These are phyloP conservation scores for Calonectria multiphialidica DNA, from an alignment of 2,329 filamentous ascomycete species.

Conservation along the genomic window DNA sequence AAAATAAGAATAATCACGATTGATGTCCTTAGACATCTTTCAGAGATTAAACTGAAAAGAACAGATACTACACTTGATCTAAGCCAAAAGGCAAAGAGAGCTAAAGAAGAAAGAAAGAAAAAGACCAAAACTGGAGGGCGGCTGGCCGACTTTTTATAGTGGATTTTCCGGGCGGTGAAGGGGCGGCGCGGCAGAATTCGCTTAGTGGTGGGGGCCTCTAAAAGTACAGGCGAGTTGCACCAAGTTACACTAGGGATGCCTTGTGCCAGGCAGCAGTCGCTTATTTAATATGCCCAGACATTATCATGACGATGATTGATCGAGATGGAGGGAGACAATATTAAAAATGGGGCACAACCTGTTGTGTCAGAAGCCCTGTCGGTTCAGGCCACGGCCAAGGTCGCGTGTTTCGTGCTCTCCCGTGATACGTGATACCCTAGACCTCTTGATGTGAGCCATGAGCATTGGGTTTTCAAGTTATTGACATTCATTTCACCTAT, in stretches of 20 bases:
- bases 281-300: background rate
- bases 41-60: slow-evolving; percentile 12
- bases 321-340: too few species aligned
- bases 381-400: too few species aligned
- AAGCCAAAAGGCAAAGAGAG: slow-evolving; percentile 11
- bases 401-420: too few species aligned
- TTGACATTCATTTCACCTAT: background rate
- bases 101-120: background rate
- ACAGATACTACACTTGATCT: slow-evolving; percentile 13
- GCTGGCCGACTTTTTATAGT: background rate
- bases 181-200: background rate
- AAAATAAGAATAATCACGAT: slow-evolving; percentile 8
- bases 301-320: background rate
- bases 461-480: too few species aligned
- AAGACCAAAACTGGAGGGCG: background rate
- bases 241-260: too few species aligned
- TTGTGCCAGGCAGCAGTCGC: background rate
- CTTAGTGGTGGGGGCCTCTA: background rate
- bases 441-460: too few species aligned
- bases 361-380: too few species aligned
- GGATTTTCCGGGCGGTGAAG: background rate
- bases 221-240: background rate
- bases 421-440: too few species aligned
- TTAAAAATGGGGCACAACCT: too few species aligned
- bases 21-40: slow-evolving; percentile 4